Evolutionary conservation across 257 asterid genomes (phyloP), one percentile per base, ranked within the genome.

Genomic region (Nicotiana attenuata): DNA sequence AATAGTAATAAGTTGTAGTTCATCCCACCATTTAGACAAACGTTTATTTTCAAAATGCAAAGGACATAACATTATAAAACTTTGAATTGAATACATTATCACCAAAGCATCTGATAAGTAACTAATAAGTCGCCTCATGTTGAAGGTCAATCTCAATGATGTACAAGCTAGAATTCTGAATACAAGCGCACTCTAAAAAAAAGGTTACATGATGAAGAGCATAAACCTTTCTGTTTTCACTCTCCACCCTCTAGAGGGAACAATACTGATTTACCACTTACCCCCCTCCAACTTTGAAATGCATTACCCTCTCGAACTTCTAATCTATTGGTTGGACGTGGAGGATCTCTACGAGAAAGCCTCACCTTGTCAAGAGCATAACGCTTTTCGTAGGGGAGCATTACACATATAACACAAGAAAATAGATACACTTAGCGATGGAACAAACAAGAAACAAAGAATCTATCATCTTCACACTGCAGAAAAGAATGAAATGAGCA

Each of bases 331-430:
- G 41, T 50, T 71, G 26, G 79, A 47, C 15, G 10, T 22, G 79
- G 41, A 50, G 41, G 61, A 75, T 75, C 41, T 50, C 38, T 73
- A 4, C 22, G 61, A 71, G 14, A 73, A 73, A 73, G 2, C 61
- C 78, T 47, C 78, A 73, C 60, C 38, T 73, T 35, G 5, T 73
- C 63, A 50, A 26, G 38, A 50, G 45, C 80, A 50, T 50, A 71
- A 75, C 16, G 63, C 45, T 71, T 71, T 59, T 71, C 78, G 0
- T 57, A 71, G 1, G 22, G 24, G 78, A 71, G 78, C 35, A 71
- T 45, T 24, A 69, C 69, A 85, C 52, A 67, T 45, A 82, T 15
- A 45, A 31, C 68, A 79, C 73, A 69, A 60, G 16, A 10, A 55
- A 17, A 55, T 55, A 52, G 52, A 24, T 41, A 22, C 78, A 71